Conservation (phyloP, 2,329 filamentous ascomycete genomes). For the Endoconidiophora polonica region DNA sequence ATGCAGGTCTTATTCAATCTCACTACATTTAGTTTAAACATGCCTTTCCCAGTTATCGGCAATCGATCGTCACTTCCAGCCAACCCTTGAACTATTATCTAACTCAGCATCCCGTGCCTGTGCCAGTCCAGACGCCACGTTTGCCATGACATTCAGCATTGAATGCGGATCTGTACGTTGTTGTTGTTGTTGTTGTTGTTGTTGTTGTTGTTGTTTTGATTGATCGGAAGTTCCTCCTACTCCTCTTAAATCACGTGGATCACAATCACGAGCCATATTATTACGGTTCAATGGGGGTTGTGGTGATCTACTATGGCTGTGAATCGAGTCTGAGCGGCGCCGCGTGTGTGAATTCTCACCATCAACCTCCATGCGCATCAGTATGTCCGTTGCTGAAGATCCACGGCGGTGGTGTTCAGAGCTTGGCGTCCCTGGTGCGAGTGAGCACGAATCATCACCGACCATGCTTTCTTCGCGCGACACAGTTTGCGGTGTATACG, state of each 20-base stretch:
- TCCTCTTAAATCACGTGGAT: too few species aligned
- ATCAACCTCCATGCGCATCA: slow-evolving; percentile 11
- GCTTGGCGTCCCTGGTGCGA: slow-evolving; percentile 9
- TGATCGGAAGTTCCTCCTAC: too few species aligned
- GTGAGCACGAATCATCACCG: slow-evolving; percentile 10
- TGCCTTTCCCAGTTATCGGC: too few species aligned
- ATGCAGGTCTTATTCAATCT: too few species aligned
- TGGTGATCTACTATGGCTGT: slow-evolving; percentile 8
- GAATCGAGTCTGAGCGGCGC: slow-evolving; percentile 4
- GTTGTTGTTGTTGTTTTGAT: neutral
- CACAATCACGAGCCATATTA: too few species aligned
- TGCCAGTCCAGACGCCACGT: slow-evolving; percentile 9
- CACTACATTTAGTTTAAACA: too few species aligned
- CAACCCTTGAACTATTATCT: neutral
- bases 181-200: neutral
- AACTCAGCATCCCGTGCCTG: neutral
- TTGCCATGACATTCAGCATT: slow-evolving; percentile 9
- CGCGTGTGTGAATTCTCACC: neutral
- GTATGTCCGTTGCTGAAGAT: slow-evolving; percentile 1
- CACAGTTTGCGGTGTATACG: slow-evolving; percentile 7
- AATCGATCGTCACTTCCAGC: neutral
- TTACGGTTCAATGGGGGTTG: slow-evolving; percentile 7
- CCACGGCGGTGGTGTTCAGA: slow-evolving; percentile 9
- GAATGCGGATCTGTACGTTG: neutral
- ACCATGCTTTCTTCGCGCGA: slow-evolving; percentile 9